A percentile compares a stretch with the other conserved stretches of the same genome.
Conservation (phyloP, 352 stramenopile species). For the Phytophthora cactorum region DNA sequence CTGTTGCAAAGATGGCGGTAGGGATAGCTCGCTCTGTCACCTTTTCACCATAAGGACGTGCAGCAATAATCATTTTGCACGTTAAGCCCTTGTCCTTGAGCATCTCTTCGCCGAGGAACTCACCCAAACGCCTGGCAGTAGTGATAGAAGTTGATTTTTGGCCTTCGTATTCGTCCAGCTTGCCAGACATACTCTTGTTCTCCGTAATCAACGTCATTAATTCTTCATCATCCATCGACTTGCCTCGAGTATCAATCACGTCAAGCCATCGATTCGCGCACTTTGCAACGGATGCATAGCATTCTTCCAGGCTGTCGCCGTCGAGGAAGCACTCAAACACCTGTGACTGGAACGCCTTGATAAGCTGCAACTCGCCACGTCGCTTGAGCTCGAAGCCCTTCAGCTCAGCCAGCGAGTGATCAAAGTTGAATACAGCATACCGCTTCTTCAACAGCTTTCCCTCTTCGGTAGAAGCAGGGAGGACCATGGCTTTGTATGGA, state of each 20-base stretch:
- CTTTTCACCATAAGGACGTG: slow-evolving; percentile 91
- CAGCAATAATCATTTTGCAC: slow-evolving; percentile 98
- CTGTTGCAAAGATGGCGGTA: slow-evolving; percentile 97
- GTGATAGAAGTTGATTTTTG: slow-evolving; percentile 99
- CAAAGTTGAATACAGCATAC: slow-evolving; percentile 91
- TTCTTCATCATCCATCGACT: slow-evolving; percentile 96
- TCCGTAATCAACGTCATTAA: slow-evolving; percentile 98
- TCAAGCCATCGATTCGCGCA: slow-evolving; percentile 99
- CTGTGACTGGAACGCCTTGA: slow-evolving; percentile 99
- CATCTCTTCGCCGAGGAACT: slow-evolving; percentile 98
- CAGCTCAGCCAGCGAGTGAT: slow-evolving; percentile 77
- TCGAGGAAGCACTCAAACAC: slow-evolving; percentile 98
- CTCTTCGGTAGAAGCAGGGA: slow-evolving; percentile 98
- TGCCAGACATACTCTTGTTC: slow-evolving; percentile 98
- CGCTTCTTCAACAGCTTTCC: slow-evolving; percentile 99
- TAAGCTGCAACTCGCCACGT: slow-evolving; percentile 98
- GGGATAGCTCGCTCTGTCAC: slow-evolving; percentile 98
- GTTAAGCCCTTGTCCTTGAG: slow-evolving; percentile 98
- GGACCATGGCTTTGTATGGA: slow-evolving; percentile 98
- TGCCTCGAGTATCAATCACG: slow-evolving; percentile 96
- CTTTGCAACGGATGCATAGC: slow-evolving; percentile 96
- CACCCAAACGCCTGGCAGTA: slow-evolving; percentile 95
- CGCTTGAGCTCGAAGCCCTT: slow-evolving; percentile 99
- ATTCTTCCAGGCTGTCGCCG: slow-evolving; percentile 93
- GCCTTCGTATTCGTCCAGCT: slow-evolving; percentile 96